Conservation (phyloP, 2,329 filamentous ascomycete species). For the Colletotrichum caudatum region DNA sequence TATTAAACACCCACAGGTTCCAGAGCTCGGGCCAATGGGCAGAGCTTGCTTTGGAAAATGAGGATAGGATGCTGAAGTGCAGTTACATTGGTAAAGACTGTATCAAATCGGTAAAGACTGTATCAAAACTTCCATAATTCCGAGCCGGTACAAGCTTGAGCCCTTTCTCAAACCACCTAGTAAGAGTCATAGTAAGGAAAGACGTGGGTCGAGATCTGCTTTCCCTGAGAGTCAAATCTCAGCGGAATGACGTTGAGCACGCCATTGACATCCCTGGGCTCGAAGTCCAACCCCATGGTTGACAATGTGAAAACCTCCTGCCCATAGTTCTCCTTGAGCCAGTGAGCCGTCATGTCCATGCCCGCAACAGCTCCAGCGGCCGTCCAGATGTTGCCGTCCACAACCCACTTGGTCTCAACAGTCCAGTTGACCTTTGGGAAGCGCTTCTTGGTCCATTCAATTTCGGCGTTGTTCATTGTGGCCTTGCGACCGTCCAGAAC, state of each 20-base stretch:
- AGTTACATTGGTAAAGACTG: not conserved
- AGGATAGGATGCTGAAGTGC: not conserved
- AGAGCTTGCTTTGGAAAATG: not conserved
- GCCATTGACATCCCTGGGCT: constrained; percentile 52
- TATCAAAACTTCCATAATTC: too few relatives aligned
- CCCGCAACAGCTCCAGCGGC: constrained; percentile 58
- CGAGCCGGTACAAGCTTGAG: not conserved
- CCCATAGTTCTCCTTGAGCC: constrained; percentile 53
- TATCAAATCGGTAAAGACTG: not conserved
- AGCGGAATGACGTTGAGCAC: constrained; percentile 46
- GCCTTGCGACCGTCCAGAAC: constrained; percentile 57
- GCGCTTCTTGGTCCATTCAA: constrained; percentile 47
- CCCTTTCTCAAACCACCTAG: not conserved
- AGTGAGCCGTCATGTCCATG: constrained; percentile 58
- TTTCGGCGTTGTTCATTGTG: constrained; percentile 55
- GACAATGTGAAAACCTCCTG: constrained; percentile 46
- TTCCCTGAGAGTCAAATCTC: constrained; percentile 47
- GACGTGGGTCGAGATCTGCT: constrained; percentile 47
- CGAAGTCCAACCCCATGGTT: constrained; percentile 49
- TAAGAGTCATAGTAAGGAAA: constrained; percentile 21
- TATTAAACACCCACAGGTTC: not conserved
- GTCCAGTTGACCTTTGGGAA: constrained; percentile 59
- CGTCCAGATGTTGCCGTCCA: constrained; percentile 61
- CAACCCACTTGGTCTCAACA: constrained; percentile 57
- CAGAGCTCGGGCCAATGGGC: not conserved